Evolutionary conservation across 495 filamentous ascomycete species (phyloP).

Genomic region (Jackrogersella multiformis): DNA sequence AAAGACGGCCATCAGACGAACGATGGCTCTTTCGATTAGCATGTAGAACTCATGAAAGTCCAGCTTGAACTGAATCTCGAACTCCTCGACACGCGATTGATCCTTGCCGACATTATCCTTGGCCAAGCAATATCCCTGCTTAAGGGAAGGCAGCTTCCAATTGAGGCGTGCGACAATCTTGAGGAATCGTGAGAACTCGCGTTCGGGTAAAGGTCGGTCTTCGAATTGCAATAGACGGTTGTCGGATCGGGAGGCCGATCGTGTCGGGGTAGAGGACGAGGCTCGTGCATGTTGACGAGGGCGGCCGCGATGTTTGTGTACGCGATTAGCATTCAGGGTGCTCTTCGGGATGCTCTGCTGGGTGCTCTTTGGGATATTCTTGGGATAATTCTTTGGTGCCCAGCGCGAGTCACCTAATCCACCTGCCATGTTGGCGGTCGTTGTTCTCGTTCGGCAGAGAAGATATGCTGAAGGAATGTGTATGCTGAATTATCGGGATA

Average conservation of each 20-base stretch:
- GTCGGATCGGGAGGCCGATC: not conserved
- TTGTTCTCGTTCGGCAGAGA: not conserved
- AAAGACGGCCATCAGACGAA: conserved; percentile 67
- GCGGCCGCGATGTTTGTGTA: not conserved
- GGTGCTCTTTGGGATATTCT: too few relatives aligned
- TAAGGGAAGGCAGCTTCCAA: conserved; percentile 69
- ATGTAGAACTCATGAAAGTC: conserved; percentile 78
- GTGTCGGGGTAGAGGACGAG: not conserved
- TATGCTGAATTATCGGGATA: not conserved
- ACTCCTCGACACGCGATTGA: conserved; percentile 48
- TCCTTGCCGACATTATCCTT: conserved; percentile 44
- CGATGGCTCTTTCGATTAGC: conserved; percentile 69
- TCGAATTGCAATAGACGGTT: not conserved
- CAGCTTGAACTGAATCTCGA: conserved; percentile 72
- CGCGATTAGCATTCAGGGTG: not conserved
- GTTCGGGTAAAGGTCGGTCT: conserved; percentile 39
- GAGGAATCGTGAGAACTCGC: conserved; percentile 62
- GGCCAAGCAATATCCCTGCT: conserved; percentile 60
- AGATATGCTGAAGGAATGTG: not conserved
- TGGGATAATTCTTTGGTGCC: conserved; percentile 4
- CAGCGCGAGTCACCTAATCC: conserved; percentile 7
- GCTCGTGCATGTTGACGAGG: not conserved
- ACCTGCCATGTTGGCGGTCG: not conserved
- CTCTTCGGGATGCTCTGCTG: too few relatives aligned
- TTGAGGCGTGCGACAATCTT: conserved; percentile 66